Conservation (phyloP, 2,329 filamentous ascomycete species). For the Cladophialophora exuberans region DNA sequence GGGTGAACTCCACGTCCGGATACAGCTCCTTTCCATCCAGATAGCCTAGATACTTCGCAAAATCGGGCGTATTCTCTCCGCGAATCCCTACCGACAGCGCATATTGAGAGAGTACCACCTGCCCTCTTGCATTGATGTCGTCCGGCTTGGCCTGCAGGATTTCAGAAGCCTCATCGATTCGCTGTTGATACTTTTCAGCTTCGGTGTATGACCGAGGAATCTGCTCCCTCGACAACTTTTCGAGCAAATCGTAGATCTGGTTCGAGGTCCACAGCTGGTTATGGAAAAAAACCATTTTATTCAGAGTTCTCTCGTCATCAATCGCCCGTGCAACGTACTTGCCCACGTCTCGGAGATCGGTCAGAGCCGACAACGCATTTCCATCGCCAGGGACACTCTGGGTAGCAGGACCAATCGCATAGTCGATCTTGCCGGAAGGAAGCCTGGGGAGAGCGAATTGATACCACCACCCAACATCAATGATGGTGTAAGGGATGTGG, state of each 20-base stretch:
- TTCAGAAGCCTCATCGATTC: not conserved
- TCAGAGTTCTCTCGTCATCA: slow-evolving; percentile 56
- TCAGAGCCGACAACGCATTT: slow-evolving; percentile 48
- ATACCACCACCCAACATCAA: slow-evolving; percentile 65
- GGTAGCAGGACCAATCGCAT: slow-evolving; percentile 32
- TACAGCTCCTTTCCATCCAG: slow-evolving; percentile 57
- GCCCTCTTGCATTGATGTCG: not conserved
- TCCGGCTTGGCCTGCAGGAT: not conserved
- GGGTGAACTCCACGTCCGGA: slow-evolving; percentile 51
- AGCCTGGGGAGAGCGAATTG: slow-evolving; percentile 52
- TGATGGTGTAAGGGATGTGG: slow-evolving; percentile 58
- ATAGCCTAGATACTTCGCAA: slow-evolving; percentile 60
- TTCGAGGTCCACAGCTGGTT: slow-evolving; percentile 52
- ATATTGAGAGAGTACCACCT: slow-evolving; percentile 41
- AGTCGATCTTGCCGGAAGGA: slow-evolving; percentile 52
- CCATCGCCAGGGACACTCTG: slow-evolving; percentile 52
- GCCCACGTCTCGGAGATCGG: slow-evolving; percentile 58
- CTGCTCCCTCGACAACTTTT: slow-evolving; percentile 54
- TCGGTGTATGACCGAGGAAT: not conserved
- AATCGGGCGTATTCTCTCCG: slow-evolving; percentile 58
- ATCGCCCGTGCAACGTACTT: slow-evolving; percentile 57
- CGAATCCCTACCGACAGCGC: slow-evolving; percentile 51
- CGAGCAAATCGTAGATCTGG: slow-evolving; percentile 51
- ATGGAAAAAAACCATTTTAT: slow-evolving; percentile 56
- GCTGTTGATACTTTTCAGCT: not conserved